Percentiles rank a stretch among this genome's conserved stretches.
Evolutionary conservation across 140 eudicot species (phyloP).

Genomic region (Stevia rebaudiana): DNA sequence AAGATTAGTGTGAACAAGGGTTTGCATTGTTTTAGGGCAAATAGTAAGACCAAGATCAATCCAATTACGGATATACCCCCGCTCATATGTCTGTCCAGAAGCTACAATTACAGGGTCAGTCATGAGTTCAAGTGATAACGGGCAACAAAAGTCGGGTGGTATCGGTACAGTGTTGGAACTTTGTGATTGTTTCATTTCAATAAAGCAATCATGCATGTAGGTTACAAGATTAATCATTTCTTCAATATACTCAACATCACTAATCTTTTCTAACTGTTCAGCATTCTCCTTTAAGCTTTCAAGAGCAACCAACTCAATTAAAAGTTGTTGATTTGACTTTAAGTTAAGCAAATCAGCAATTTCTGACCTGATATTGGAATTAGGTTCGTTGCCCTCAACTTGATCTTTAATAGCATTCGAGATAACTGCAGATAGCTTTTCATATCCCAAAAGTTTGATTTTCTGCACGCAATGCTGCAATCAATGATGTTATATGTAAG

Average conservation of each 20-base stretch:
- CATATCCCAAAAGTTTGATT: constrained; percentile 46
- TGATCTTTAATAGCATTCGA: constrained; percentile 60
- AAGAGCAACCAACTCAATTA: constrained; percentile 89
- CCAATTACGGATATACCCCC: constrained; percentile 79
- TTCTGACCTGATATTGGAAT: constrained; percentile 50
- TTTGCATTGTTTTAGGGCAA: constrained; percentile 92
- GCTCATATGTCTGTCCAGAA: constrained; percentile 93
- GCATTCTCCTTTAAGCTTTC: constrained; percentile 87
- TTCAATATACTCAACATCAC: constrained; percentile 76
- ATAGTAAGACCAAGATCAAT: constrained; percentile 82
- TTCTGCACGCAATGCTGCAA: constrained; percentile 62
- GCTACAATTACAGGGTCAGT: constrained; percentile 95
- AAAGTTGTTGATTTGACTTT: constrained; percentile 79
- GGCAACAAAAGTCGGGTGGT: constrained; percentile 96
- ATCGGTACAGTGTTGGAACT: constrained; percentile 56
- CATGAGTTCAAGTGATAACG: constrained; percentile 90
- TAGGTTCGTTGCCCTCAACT: constrained; percentile 61
- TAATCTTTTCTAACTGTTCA: constrained; percentile 79
- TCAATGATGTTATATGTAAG: constrained; percentile 1
- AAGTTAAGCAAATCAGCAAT: constrained; percentile 72
- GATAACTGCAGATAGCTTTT: constrained; percentile 49
- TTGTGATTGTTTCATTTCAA: constrained; percentile 61
- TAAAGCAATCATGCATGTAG: constrained; percentile 75
- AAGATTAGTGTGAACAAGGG: constrained; percentile 66
- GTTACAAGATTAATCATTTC: constrained; percentile 66